A percentile compares a stretch with the other conserved stretches of the same genome.
phyloP scores from a whole-genome alignment of 805 yeast genomes.

The Candida lessepsii region DNA sequence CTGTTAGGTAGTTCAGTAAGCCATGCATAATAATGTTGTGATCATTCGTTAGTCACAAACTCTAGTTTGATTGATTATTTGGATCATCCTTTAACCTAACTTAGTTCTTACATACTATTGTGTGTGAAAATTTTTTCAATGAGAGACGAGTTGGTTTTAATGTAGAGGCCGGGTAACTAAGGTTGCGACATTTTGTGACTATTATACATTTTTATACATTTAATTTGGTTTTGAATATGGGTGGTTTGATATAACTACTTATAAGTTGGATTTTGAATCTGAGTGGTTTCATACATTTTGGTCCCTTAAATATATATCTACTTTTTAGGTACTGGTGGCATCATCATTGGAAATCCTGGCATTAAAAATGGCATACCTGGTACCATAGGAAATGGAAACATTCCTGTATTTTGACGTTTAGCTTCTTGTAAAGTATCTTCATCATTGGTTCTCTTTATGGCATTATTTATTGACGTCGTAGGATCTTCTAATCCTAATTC shows the following conservation, averaged over 20 bases:
- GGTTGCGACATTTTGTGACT: no score
- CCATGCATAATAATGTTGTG: slow-evolving; percentile 36
- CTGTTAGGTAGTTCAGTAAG: slow-evolving; percentile 22
- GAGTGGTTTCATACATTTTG: no score
- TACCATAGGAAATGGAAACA: slow-evolving; percentile 15
- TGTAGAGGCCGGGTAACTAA: no score
- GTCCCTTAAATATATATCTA: no score
- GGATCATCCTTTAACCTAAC: slow-evolving; percentile 21
- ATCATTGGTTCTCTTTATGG: slow-evolving; percentile 20
- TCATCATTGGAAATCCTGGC: slow-evolving; percentile 15
- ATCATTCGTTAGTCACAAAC: slow-evolving; percentile 51
- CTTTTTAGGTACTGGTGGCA: slow-evolving; percentile 15
- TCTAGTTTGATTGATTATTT: slow-evolving; percentile 43
- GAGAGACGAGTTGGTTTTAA: no score
- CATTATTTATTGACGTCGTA: slow-evolving; percentile 9
- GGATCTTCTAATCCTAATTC: slow-evolving; percentile 40
- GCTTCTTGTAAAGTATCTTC: slow-evolving; percentile 23
- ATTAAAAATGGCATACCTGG: slow-evolving; percentile 18
- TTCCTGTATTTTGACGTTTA: slow-evolving; percentile 27
- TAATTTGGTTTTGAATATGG: no score
- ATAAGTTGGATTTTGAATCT: no score
- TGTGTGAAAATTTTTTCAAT: slow-evolving; percentile 7
- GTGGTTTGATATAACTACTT: no score
- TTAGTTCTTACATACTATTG: background rate
- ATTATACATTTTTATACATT: no score